A percentile compares a stretch with the other conserved stretches of the same genome.
Evolutionary conservation across 2,329 filamentous ascomycete species (phyloP).

Genomic region (Colletotrichum godetiae): DNA sequence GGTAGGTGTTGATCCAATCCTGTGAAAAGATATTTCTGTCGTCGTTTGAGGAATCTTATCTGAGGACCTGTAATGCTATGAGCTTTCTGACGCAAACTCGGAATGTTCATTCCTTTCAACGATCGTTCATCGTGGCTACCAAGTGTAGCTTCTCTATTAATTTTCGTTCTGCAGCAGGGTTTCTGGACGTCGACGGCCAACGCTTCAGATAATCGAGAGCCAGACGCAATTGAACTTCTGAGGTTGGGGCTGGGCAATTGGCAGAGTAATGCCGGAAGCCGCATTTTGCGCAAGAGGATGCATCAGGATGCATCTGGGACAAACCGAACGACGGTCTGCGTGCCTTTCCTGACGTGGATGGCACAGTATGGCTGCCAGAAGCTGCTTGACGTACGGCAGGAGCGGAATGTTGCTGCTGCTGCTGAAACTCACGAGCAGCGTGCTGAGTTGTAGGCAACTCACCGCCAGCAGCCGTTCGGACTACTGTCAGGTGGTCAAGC

Average conservation of each 20-base stretch:
- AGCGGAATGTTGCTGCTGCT: neutral
- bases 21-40: neutral
- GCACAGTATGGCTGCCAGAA: neutral
- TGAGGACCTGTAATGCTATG: neutral
- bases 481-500: constrained; percentile 14
- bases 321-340: neutral
- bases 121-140: constrained; percentile 1
- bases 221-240: constrained; percentile 31
- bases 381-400: neutral
- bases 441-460: neutral
- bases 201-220: constrained; percentile 27
- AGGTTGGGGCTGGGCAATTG: constrained; percentile 10
- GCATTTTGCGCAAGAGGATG: constrained; percentile 18
- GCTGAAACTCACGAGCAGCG: neutral
- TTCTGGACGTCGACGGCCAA: constrained; percentile 15
- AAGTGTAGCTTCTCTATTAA: constrained; percentile 18
- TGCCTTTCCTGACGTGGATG: neutral
- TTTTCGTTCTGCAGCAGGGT: constrained; percentile 9
- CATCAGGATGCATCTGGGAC: constrained; percentile 20
- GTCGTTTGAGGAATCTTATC: neutral
- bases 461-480: neutral
- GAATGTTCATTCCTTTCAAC: neutral
- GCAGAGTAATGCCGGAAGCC: constrained; percentile 14
- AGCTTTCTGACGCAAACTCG: neutral
- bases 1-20: neutral